A percentile compares a stretch with the other conserved stretches of the same genome.
Conservation (phyloP, 2,329 filamentous ascomycete species). For the Fusarium sulawesiense region DNA sequence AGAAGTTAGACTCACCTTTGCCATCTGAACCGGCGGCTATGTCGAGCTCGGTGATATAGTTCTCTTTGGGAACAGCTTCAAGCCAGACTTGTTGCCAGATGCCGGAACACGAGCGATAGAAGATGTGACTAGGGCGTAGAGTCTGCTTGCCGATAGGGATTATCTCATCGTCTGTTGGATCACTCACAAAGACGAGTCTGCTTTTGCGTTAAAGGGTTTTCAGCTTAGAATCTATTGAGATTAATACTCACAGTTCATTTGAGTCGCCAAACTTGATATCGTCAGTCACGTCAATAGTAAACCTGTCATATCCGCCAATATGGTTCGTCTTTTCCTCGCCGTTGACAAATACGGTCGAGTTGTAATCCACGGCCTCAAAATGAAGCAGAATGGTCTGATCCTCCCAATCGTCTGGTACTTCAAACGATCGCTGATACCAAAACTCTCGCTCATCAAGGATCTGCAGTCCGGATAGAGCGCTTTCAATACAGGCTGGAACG, state of each 20-base stretch:
- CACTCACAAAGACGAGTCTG: conserved; percentile 67
- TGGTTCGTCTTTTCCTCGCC: conserved; percentile 25
- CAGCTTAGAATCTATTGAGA: too few species aligned
- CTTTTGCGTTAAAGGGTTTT: too few species aligned
- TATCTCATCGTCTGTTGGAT: conserved; percentile 71
- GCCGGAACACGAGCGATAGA: conserved; percentile 77
- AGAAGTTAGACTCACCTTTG: too few species aligned
- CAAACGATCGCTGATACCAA: conserved; percentile 58
- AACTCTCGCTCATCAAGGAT: conserved; percentile 55
- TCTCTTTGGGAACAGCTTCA: conserved; percentile 65
- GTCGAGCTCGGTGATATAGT: conserved; percentile 69
- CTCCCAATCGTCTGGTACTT: conserved; percentile 15
- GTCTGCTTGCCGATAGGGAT: conserved; percentile 77
- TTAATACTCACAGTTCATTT: conserved; percentile 24
- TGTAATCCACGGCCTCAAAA: conserved; percentile 33
- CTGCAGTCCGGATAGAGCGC: conserved; percentile 62
- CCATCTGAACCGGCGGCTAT: conserved; percentile 61
- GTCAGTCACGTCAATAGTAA: conserved; percentile 18
- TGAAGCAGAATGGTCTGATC: conserved; percentile 14
- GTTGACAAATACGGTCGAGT: conserved; percentile 30
- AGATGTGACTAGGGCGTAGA: conserved; percentile 69
- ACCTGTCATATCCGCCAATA: conserved; percentile 29
- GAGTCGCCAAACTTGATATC: conserved; percentile 20
- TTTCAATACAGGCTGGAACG: conserved; percentile 59
- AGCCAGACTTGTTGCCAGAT: conserved; percentile 83